Percentiles rank a stretch among this genome's conserved stretches.
phyloP scores from a whole-genome alignment of 768 basidiomycete genomes.

The Dendrothele bispora region DNA sequence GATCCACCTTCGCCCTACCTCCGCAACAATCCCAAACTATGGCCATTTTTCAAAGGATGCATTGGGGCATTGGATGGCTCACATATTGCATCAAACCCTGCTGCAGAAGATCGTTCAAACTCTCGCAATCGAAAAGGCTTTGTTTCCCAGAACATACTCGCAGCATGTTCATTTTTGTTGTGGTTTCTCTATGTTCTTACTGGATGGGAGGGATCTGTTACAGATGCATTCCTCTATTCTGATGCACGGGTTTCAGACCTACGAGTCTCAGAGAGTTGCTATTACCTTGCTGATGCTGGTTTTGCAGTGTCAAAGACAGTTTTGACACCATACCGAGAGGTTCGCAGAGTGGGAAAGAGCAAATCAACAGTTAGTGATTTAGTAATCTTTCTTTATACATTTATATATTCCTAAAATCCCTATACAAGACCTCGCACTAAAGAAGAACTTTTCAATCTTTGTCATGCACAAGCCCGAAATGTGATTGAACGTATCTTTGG shows the following conservation, averaged over 20 bases:
- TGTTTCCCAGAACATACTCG: conserved; percentile 29
- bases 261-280: conserved; percentile 19
- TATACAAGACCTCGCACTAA: conserved; percentile 15
- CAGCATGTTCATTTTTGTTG: conserved; percentile 23
- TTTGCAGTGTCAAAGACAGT: conserved; percentile 23
- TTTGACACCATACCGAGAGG: conserved; percentile 27
- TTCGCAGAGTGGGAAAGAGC: conserved; percentile 26
- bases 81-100: conserved; percentile 18
- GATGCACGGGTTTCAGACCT: conserved; percentile 23
- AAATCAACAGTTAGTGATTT: conserved; percentile 4
- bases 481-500: conserved; percentile 13
- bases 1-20: conserved; percentile 15
- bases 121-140: conserved; percentile 25
- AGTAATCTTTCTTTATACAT: conserved; percentile 11
- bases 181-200: conserved; percentile 26
- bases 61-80: conserved; percentile 30
- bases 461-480: conserved; percentile 19
- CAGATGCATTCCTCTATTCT: conserved; percentile 23
- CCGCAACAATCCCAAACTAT: conserved; percentile 26
- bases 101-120: conserved; percentile 7
- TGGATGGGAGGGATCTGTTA: conserved; percentile 33
- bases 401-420: no score
- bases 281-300: conserved; percentile 33
- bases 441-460: conserved; percentile 22
- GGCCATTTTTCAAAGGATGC: conserved; percentile 25